Evolutionary conservation across 805 yeast genomes (phyloP), one percentile per base, ranked within the genome.

Genomic region (Candida pini): DNA sequence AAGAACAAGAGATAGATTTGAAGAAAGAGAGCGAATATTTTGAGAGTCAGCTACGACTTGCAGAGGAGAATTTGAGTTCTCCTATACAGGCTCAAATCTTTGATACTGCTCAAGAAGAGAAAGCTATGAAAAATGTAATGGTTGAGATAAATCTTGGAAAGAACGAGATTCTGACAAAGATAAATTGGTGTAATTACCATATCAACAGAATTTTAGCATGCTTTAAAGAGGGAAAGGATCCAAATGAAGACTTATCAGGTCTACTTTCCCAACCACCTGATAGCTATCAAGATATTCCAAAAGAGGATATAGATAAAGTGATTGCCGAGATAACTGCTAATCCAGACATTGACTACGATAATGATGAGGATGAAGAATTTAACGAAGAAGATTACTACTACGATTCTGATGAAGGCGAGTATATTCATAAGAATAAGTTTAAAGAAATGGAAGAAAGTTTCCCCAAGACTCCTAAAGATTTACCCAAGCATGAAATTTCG

Each of bases 101-200:
- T 5, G 7, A 22, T 15, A 16, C 20, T 9, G 17, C 18, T 0
- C 6, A 13, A 9, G 27, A 25, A 12, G 15, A 15, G 9, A 20
- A 34, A 17, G 9, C 10, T 10, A 21, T 9, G 20, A 18, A 13
- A 18, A 16, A 32, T 20, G 13, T 26, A 3, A 6, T 14, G 6
- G 20, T 28, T 9, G 28, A 36, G 23, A 7, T 34, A 9, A 26
- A 36, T 14, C 14, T 43, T 18, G 32, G 38, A 4, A 34, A 23
- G 19, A 34, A 33, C 13, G 44, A 40, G 15, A 35, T 48, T 5
- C 14, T 32, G 10, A 31, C 39, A 3, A 48, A 45, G 28, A 40
- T 49, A 3, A 30, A 34, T 12, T 50, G 48, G 48, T 48, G 54
- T 31, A 43, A 52, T 17, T 47, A 45, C 29, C 55, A 50, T 14